Conservation (phyloP, 2,329 filamentous ascomycete species). For the Cercospora brassicicola region DNA sequence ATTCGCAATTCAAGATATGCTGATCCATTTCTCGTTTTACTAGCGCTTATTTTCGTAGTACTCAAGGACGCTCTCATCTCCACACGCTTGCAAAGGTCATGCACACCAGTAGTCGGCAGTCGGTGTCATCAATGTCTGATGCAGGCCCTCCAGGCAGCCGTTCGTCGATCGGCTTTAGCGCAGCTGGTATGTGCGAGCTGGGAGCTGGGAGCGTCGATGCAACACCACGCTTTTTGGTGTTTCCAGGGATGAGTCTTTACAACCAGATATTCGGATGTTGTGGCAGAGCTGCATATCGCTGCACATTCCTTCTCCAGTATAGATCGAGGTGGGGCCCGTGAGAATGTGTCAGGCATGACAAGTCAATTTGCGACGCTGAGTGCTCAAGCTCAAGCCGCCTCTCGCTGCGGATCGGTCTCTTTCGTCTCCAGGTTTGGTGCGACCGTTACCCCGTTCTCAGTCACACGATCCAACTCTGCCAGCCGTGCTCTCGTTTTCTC, state of each 20-base stretch:
- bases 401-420: background rate
- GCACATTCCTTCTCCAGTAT: background rate
- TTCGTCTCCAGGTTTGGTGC: background rate
- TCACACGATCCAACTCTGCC: slow-evolving; percentile 29
- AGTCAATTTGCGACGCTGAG: background rate
- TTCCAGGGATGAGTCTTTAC: background rate
- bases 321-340: background rate
- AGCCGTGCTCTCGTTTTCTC: slow-evolving; percentile 46
- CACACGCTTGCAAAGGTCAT: too few species aligned
- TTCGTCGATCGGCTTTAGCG: background rate
- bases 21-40: too few species aligned
- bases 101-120: too few species aligned
- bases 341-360: background rate
- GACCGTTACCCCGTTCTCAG: background rate
- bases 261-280: background rate
- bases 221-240: background rate
- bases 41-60: too few species aligned
- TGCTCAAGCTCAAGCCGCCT: background rate
- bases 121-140: background rate
- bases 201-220: background rate
- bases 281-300: background rate
- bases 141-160: background rate
- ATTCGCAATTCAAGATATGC: too few species aligned
- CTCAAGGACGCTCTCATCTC: too few species aligned
- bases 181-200: background rate